Base-by-base conservation (phyloP, 495 filamentous ascomycete species). In the Polyplosphaeria fusca region DNA sequence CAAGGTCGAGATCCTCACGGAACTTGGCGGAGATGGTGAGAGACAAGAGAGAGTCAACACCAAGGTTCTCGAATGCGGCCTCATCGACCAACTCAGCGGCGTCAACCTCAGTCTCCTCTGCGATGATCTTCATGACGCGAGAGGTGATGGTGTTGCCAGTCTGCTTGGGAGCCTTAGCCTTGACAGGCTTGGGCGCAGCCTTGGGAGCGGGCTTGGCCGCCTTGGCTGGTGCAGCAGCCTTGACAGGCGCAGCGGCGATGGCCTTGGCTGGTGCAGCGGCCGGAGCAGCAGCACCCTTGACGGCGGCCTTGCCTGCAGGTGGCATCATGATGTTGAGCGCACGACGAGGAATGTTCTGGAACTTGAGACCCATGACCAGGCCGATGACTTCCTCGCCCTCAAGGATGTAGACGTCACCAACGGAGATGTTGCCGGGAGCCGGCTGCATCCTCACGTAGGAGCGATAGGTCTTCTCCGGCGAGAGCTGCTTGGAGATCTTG, bases 371-470 rank as follows among this genome's bases (percentile, higher is more conserved):
- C 16, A 57, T 66, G 46, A 70, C 69, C 48, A 73, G 45, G 27
- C 66, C 72, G 35, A 74, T 60, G 57, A 74, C 69, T 35, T 74
- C 71, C 25, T 68, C 64, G 39, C 70, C 71, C 22, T 74, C 68
- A 48, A 74, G 61, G 50, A 74, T 71, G 66, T 74, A 74, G 43
- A 74, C 71, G 53, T 73, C 70, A 52, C 72, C 72, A 25, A 72
- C 65, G 38, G 68, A 70, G 55, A 72, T 61, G 59, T 74, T 74
- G 45, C 61, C 58, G 3, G 72, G 72, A 20, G 66, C 64, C 12
- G 70, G 68, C 49, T 73, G 73, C 72, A 74, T 73, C 48, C 72
- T 64, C 13, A 74, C 72, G 56, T 74, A 74, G 42, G 70, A 72
- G 32, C 65, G 68, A 26, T 73, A 73, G 38, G 65, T 65, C 55